These are phyloP conservation scores for Yamadazyma atlantica DNA, from an alignment of 1,139 yeast species.

Conservation along the genomic window DNA sequence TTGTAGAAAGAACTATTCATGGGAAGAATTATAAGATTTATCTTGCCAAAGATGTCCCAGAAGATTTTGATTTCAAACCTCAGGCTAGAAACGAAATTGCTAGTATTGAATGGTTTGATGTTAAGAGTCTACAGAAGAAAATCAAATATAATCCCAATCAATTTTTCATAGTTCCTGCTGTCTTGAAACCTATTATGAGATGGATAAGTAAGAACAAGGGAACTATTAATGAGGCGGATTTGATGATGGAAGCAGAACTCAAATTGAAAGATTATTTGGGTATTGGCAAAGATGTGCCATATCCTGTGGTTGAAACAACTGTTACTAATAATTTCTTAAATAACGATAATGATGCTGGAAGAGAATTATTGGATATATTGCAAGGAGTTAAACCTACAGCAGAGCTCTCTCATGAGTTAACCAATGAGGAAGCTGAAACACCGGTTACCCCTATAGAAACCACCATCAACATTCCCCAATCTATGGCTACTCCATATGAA, in stretches of 20 bases:
- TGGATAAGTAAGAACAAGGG: slow-evolving; percentile 61
- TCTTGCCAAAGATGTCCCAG: slow-evolving; percentile 77
- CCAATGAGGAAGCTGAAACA: not conserved
- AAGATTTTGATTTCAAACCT: slow-evolving; percentile 71
- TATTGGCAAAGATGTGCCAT: slow-evolving; percentile 28
- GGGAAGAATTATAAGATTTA: slow-evolving; percentile 89
- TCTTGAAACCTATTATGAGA: slow-evolving; percentile 57
- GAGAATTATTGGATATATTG: slow-evolving; percentile 66
- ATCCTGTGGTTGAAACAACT: slow-evolving; percentile 14
- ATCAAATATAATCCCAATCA: slow-evolving; percentile 43
- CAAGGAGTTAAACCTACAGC: slow-evolving; percentile 42
- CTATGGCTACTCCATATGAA: slow-evolving; percentile 20
- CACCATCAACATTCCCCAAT: slow-evolving; percentile 16
- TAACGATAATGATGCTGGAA: slow-evolving; percentile 59
- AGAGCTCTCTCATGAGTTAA: slow-evolving; percentile 3
- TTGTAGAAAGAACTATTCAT: slow-evolving; percentile 73
- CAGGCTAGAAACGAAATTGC: slow-evolving; percentile 85
- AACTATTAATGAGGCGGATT: slow-evolving; percentile 53
- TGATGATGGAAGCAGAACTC: slow-evolving; percentile 56
- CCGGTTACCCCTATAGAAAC: slow-evolving; percentile 4
- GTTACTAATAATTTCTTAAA: slow-evolving; percentile 11
- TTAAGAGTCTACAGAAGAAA: slow-evolving; percentile 35
- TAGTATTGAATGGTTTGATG: slow-evolving; percentile 47
- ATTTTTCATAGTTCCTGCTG: slow-evolving; percentile 58
- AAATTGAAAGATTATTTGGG: slow-evolving; percentile 67